Evolutionary conservation across 331 rosid species (phyloP), one percentile per base, ranked within the genome.

Genomic region (Arachis monticola): DNA sequence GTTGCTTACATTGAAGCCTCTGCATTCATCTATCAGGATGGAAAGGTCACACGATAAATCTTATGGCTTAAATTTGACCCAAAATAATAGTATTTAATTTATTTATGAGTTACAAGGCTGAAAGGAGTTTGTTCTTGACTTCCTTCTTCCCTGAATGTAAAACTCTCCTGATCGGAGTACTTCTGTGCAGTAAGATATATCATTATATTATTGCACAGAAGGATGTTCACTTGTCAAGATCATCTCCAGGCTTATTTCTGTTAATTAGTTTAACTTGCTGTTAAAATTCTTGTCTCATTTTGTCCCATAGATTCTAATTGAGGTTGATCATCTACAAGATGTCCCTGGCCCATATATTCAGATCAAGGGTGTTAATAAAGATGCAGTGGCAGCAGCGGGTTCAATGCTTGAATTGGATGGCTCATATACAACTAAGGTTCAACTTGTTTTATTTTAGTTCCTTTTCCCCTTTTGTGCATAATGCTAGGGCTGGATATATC

Each of bases 1-100:
- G 90, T 90, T 80, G 97, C 99, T 63, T 92, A 87, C 73, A 92
- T 95, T 78, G 99, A 95, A 90, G 99, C 99, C 70, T 92, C 97
- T 68, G 99, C 97, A 10, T 87, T 79, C 84, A 95, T 95, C 64
- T 92, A 95, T 87, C 99, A 95, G 80, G 99, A 95, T 65, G 97
- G 97, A 79, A 93, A 91, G 98, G 98, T 91, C 40, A 75, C 82
- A 68, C 76, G 60, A 65, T 59, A 57, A 77, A 81, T 63, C 82
- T 31, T 42, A 59, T 35, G 60, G 60, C 66, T 78, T 76, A 1
- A 46, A 72, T 79, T 75, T 75, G 52, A 8, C 50, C 72, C 59
- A 63, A 73, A 71, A 71, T 75, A 14, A 10, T 66, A 44, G 76
- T 62, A 59, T 27, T 41, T 48, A 71, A 52, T 64, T 78, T 10